Conservation (phyloP, 345 rosid species). For the Isatis tinctoria region DNA sequence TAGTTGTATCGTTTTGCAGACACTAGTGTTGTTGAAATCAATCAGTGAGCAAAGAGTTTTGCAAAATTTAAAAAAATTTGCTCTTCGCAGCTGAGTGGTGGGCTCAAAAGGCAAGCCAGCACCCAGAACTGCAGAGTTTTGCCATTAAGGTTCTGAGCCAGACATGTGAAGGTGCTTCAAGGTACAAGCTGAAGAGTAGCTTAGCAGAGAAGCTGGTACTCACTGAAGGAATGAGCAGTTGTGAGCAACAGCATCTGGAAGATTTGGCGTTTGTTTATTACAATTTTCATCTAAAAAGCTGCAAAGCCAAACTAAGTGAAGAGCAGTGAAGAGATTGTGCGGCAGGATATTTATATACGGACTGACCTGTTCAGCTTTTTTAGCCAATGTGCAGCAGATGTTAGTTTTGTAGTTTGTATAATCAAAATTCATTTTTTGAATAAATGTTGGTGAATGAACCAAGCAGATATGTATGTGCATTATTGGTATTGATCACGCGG, state of each 20-base stretch:
- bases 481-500: neutral
- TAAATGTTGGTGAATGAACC: no score
- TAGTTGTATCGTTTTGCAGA: neutral
- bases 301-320: slow-evolving; percentile 8
- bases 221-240: slow-evolving; percentile 12
- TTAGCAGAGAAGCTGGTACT: slow-evolving; percentile 43
- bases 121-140: slow-evolving; percentile 51
- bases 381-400: neutral
- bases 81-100: slow-evolving; percentile 52
- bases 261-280: slow-evolving; percentile 43
- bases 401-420: slow-evolving; percentile 12
- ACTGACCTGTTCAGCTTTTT: neutral
- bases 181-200: slow-evolving; percentile 43
- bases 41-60: neutral
- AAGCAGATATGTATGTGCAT: neutral
- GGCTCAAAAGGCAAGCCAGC: slow-evolving; percentile 39
- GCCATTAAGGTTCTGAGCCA: slow-evolving; percentile 49
- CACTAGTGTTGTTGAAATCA: neutral
- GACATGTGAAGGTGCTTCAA: slow-evolving; percentile 52
- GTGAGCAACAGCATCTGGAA: slow-evolving; percentile 25
- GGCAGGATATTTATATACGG: neutral
- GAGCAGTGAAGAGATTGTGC: neutral
- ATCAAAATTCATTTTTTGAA: neutral
- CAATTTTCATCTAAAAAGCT: slow-evolving; percentile 42
- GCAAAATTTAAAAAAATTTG: neutral